Conservation (phyloP, 768 basidiomycete genomes). For the Termitomyces sp. region DNA sequence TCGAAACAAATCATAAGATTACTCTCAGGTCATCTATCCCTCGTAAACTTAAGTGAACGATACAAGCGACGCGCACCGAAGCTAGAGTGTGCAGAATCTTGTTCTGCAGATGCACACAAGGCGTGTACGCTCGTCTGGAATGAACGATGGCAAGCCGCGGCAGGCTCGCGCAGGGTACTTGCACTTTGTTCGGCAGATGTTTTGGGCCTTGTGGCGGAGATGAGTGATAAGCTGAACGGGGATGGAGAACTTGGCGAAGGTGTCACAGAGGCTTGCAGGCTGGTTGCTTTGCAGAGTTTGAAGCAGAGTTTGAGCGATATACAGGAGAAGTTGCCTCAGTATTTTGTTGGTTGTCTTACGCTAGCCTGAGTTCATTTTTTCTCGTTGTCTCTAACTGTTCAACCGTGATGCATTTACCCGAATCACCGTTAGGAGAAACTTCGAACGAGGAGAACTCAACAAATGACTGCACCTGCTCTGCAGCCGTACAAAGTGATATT, state of each 20-base stretch:
- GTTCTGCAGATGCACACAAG: constrained; percentile 20
- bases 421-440: neutral
- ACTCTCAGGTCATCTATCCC: constrained; percentile 32
- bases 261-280: constrained; percentile 26
- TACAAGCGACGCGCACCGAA: constrained; percentile 24
- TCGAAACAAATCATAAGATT: constrained; percentile 32
- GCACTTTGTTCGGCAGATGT: constrained; percentile 28
- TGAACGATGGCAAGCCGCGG: constrained; percentile 29
- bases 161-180: constrained; percentile 29
- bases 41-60: constrained; percentile 33
- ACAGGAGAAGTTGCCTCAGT: constrained; percentile 7
- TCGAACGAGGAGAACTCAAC: no score
- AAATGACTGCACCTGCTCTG: no score
- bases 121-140: constrained; percentile 29
- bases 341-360: constrained; percentile 11
- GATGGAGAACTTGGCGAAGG: constrained; percentile 29
- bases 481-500: no score
- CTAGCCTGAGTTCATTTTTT: neutral
- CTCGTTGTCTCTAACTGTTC: neutral
- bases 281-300: constrained; percentile 25
- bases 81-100: constrained; percentile 20
- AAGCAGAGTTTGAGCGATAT: constrained; percentile 8
- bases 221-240: constrained; percentile 28
- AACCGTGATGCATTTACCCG: neutral
- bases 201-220: constrained; percentile 25